phyloP scores from a whole-genome alignment of 495 filamentous ascomycete species.

The Hyaloscypha finlandica region DNA sequence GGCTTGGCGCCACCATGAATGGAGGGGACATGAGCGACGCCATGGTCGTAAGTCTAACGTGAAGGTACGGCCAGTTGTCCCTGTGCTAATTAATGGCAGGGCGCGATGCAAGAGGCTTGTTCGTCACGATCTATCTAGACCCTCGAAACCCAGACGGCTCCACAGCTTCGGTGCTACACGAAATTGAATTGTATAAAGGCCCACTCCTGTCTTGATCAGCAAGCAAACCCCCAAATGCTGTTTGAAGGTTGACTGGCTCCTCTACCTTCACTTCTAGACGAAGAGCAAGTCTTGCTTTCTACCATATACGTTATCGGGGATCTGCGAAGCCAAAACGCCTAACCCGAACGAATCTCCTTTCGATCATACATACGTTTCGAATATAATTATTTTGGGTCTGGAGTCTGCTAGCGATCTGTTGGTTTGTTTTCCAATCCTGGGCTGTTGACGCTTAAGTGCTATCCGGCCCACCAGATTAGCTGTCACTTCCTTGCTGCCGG shows the following conservation, averaged over 20 bases:
- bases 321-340: not conserved
- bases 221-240: not conserved
- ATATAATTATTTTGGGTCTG: no score
- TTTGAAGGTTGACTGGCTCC: not conserved
- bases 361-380: not conserved
- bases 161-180: not conserved
- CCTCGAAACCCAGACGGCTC: constrained; percentile 25
- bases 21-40: constrained; percentile 18
- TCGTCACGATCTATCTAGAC: constrained; percentile 29
- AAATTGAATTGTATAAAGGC: constrained; percentile 18
- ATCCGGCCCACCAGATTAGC: no score
- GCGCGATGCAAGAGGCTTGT: constrained; percentile 19
- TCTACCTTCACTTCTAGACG: constrained; percentile 17
- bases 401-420: no score
- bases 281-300: not conserved
- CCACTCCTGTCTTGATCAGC: constrained; percentile 1
- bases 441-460: no score
- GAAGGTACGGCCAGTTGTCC: no score
- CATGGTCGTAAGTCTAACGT: constrained; percentile 26
- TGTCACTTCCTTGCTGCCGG: no score
- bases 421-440: no score
- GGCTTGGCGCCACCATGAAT: constrained; percentile 23
- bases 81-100: not conserved
- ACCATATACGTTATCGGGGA: not conserved
- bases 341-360: no score